Percentiles rank a stretch among this genome's conserved stretches.
These are phyloP conservation scores for Phytopythium montanum DNA, from an alignment of 352 stramenopile species.

Conservation along the genomic window DNA sequence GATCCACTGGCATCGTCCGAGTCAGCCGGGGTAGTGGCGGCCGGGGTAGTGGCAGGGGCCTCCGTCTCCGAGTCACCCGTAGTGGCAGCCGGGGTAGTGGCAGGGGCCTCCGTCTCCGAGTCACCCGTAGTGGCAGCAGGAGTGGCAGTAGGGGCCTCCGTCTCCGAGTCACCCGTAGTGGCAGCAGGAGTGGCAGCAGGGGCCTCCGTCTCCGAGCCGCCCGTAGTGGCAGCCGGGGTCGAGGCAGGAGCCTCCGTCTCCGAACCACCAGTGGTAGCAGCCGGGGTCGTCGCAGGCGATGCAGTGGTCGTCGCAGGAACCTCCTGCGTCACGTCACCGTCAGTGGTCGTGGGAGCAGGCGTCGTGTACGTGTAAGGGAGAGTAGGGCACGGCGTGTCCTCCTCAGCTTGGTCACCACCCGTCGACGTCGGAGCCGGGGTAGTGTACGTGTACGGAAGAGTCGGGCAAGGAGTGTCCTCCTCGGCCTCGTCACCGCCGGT, in stretches of 20 bases:
- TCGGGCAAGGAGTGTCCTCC: slow-evolving; percentile 17
- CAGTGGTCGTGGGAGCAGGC: neutral
- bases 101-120: neutral
- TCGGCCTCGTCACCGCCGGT: slow-evolving; percentile 5
- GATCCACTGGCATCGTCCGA: too few species aligned
- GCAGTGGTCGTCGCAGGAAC: slow-evolving; percentile 6
- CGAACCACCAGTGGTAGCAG: slow-evolving; percentile 9
- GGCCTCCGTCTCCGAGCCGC: neutral
- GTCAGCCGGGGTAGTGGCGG: too few species aligned
- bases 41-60: too few species aligned
- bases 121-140: slow-evolving; percentile 3
- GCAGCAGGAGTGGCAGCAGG: slow-evolving; percentile 6
- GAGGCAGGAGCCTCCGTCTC: neutral
- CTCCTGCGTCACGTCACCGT: neutral
- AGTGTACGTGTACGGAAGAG: slow-evolving; percentile 16
- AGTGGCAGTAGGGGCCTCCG: slow-evolving; percentile 3
- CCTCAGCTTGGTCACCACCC: slow-evolving; percentile 5
- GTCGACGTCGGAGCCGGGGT: slow-evolving; percentile 8
- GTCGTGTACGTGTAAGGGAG: slow-evolving; percentile 10
- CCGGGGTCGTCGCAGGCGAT: slow-evolving; percentile 8
- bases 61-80: too few species aligned
- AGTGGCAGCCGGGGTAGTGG: slow-evolving; percentile 6
- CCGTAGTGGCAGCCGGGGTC: slow-evolving; percentile 4
- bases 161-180: neutral
- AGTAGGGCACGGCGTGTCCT: slow-evolving; percentile 20